Base-by-base conservation (phyloP, 257 asterid species). In the Ligustrum vulgare region DNA sequence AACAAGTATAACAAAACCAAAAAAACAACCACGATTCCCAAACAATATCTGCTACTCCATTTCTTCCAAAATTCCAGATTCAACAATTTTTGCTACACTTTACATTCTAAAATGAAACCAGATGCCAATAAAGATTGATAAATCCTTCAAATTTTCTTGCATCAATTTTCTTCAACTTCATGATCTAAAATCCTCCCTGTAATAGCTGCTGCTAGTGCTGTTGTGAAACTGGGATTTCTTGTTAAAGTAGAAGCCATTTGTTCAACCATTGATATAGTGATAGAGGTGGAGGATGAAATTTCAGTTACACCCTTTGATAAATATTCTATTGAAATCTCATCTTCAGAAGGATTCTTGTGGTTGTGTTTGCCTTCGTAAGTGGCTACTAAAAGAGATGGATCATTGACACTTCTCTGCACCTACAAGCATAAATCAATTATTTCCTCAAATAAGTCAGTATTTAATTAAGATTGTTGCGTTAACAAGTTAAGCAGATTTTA, bases 361-460 rank as follows among this genome's bases (percentile, higher is more conserved):
- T 87, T 81, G 87, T 92, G 97, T 1, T 85, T 87, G 23, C 97
- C 95, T 78, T 92, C 96, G 32, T 92, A 92, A 16, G 83, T 87
- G 18, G 87, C 96, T 47, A 87, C 89, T 78, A 92, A 70, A 70
- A 89, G 72, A 18, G 87, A 80, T 77, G 93, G 83, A 89, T 92
- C 93, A 32, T 65, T 81, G 1, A 83, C 78, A 72, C 96, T 92
- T 78, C 86, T 87, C 82, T 92, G 97, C n/a, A 92, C 97, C 97
- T 91, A 67, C 3, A 87, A 47, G 18, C n/a, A 49, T 28, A 34
- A 37, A 41, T 5, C 22, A 58, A 74, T 5, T 31, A 13, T 22
- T 22, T 60, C 11, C 64, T 18, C 31, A 54, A 22, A n/a, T 54
- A 54, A 54, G 4, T 54, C 64, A 0, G 12, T 54, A 54, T 4